Evolutionary conservation across 2,329 filamentous ascomycete species (phyloP).

Genomic region (Epichloe glyceriae): DNA sequence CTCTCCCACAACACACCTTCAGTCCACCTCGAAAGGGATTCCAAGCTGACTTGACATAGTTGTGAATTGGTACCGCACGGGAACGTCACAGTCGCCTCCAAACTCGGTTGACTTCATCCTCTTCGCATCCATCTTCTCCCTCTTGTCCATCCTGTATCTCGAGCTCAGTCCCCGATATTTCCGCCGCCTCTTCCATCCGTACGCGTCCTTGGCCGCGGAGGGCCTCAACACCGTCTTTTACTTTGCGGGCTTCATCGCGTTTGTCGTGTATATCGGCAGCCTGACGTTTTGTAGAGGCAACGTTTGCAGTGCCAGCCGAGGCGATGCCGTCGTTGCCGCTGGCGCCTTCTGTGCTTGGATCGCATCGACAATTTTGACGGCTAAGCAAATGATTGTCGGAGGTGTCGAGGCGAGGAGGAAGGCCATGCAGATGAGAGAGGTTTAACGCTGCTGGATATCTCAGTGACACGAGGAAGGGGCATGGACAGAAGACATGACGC

Average conservation of each 20-base stretch:
- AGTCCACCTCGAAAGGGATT: too few relatives aligned
- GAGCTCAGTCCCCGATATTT: constrained; percentile 34
- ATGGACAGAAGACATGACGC: too few relatives aligned
- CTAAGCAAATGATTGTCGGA: constrained; percentile 33
- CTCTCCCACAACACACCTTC: too few relatives aligned
- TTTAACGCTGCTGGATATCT: constrained; percentile 5
- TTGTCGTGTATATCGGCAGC: constrained; percentile 41
- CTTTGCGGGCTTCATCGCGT: constrained; percentile 45
- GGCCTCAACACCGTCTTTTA: constrained; percentile 41
- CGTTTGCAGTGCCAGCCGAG: constrained; percentile 42
- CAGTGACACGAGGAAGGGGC: too few relatives aligned
- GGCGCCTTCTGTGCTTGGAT: constrained; percentile 42
- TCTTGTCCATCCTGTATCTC: constrained; percentile 41
- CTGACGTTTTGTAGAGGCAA: constrained; percentile 44
- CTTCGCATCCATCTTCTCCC: constrained; percentile 38
- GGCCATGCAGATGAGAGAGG: constrained; percentile 26
- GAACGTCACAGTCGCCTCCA: constrained; percentile 42
- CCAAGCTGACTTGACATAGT: constrained; percentile 26
- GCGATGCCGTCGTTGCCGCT: constrained; percentile 40
- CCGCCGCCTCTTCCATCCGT: constrained; percentile 33
- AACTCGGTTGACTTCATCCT: constrained; percentile 45
- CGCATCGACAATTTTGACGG: constrained; percentile 31
- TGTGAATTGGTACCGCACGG: constrained; percentile 44
- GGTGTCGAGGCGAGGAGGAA: constrained; percentile 20
- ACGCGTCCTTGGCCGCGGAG: constrained; percentile 36